Evolutionary conservation across 768 basidiomycete species (phyloP).

Genomic region (Boletus sp.): DNA sequence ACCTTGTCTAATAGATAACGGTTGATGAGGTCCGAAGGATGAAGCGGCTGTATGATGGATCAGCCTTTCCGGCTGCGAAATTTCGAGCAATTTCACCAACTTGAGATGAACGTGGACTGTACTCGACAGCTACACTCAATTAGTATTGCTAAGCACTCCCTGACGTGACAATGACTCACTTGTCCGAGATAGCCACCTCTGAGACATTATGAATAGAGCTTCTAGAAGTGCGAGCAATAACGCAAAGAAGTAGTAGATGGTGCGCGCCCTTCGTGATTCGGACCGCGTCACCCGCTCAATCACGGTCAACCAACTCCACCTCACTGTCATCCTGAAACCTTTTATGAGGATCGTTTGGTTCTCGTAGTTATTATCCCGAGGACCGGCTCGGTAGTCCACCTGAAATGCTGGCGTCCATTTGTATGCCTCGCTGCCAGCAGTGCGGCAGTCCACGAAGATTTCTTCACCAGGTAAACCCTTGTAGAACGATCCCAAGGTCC

Average conservation of each 20-base stretch:
- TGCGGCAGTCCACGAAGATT: neutral
- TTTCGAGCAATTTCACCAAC: neutral
- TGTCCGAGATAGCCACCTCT: neutral
- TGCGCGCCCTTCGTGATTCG: neutral
- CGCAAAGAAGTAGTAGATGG: neutral
- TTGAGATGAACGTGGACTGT: neutral
- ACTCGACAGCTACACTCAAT: neutral
- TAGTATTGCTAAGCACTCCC: too few relatives aligned
- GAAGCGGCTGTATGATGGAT: neutral
- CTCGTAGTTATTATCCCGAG: neutral
- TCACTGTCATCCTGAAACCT: constrained; percentile 7
- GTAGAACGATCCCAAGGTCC: neutral
- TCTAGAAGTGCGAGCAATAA: neutral
- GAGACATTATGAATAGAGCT: too few relatives aligned
- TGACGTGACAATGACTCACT: too few relatives aligned
- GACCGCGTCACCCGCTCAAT: neutral
- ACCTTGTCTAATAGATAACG: constrained; percentile 8
- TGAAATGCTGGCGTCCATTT: neutral
- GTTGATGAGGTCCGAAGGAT: constrained; percentile 9
- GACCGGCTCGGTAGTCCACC: neutral
- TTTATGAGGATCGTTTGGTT: constrained; percentile 12
- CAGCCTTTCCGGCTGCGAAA: too few relatives aligned
- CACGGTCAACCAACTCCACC: neutral
- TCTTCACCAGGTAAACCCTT: neutral
- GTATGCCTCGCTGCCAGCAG: neutral